Percentiles rank a stretch among this genome's conserved stretches.
Evolutionary conservation across 2,329 filamentous ascomycete species (phyloP).

Genomic region (Samsoniella hepiali): DNA sequence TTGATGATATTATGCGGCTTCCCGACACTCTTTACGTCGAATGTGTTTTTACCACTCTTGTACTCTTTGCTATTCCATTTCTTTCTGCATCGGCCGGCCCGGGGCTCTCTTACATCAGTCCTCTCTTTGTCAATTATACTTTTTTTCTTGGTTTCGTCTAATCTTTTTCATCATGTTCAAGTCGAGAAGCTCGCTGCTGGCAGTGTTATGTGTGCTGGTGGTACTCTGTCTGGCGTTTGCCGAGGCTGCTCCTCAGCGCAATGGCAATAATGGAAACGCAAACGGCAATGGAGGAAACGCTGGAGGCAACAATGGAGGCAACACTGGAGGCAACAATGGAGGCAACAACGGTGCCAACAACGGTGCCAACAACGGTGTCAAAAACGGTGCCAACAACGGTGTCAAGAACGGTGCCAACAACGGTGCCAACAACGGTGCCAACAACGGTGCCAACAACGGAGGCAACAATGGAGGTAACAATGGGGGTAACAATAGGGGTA

Average conservation of each 20-base stretch:
- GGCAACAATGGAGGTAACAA: not conserved
- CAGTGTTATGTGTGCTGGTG: conserved; percentile 4
- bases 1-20: not conserved
- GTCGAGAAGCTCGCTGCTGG: conserved; percentile 7
- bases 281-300: not conserved
- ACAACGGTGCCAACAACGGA: not conserved
- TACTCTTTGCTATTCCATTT: not conserved
- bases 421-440: not conserved
- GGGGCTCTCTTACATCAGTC: not conserved
- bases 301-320: not conserved
- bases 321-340: not conserved
- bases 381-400: no score
- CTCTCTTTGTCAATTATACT: not conserved
- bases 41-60: not conserved
- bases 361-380: not conserved
- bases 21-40: not conserved
- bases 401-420: no score
- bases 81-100: conserved; percentile 4
- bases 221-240: conserved; percentile 3
- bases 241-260: conserved; percentile 10
- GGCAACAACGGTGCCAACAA: not conserved
- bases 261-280: not conserved
- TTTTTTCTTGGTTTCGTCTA: not conserved
- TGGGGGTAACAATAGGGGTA: not conserved
- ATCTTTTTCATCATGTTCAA: not conserved